A percentile compares a stretch with the other conserved stretches of the same genome.
Evolutionary conservation across 2,329 filamentous ascomycete species (phyloP).

Genomic region (Dothidotthia symphoricarpi): DNA sequence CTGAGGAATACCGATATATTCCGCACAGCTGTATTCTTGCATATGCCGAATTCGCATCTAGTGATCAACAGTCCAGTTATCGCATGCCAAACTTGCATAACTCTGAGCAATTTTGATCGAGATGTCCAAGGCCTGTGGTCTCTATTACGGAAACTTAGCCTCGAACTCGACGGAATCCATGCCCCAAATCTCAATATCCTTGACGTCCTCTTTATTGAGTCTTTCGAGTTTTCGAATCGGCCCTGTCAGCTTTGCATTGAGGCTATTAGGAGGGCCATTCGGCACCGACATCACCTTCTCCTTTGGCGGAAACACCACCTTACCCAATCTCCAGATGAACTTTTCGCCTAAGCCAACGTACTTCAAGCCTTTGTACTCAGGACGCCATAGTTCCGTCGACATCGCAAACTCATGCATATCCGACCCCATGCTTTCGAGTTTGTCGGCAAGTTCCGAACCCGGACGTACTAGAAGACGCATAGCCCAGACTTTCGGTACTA

Average conservation of each 20-base stretch:
- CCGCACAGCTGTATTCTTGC: too few relatives aligned
- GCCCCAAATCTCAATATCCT: constrained; percentile 47
- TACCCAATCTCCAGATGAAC: constrained; percentile 40
- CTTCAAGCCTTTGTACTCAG: constrained; percentile 36
- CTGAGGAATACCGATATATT: too few relatives aligned
- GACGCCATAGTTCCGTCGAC: constrained; percentile 35
- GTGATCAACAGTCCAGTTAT: too few relatives aligned
- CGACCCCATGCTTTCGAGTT: constrained; percentile 24
- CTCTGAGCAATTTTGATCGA: background rate
- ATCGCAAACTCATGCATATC: constrained; percentile 36
- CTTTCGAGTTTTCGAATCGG: constrained; percentile 33
- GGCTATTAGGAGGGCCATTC: constrained; percentile 19
- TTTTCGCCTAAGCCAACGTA: constrained; percentile 44
- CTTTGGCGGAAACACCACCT: constrained; percentile 26
- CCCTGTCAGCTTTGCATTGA: constrained; percentile 29
- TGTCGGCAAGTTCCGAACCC: constrained; percentile 26
- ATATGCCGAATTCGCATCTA: too few relatives aligned
- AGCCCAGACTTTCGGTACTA: constrained; percentile 43
- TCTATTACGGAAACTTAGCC: constrained; percentile 24
- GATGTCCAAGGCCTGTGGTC: too few relatives aligned
- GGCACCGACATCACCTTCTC: constrained; percentile 2
- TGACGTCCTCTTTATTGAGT: constrained; percentile 36
- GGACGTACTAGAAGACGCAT: constrained; percentile 42
- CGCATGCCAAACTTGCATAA: too few relatives aligned
- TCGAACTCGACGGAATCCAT: constrained; percentile 43